Evolutionary conservation across 345 rosid genomes (phyloP), one percentile per base, ranked within the genome.

Genomic region (Camelina neglecta): DNA sequence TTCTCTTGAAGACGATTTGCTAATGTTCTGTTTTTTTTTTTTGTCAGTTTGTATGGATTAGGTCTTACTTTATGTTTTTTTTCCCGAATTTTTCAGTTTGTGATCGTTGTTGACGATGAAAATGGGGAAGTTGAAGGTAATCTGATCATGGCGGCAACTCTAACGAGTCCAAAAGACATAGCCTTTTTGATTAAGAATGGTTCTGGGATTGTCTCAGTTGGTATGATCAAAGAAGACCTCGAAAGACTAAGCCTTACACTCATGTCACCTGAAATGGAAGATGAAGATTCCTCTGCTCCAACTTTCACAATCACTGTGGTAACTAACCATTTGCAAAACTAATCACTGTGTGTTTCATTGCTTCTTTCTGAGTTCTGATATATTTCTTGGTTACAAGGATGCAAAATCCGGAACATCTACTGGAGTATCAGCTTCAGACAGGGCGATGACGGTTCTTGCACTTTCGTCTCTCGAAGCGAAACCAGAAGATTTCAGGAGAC

Each of bases 21-120:
- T 47, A 31, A 38, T 33, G 62, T 8, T 45, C 4, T 60, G 45
- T 60, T 69, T 60, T 69, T 50, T 51, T 50, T 39, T 1, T 1
- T 21, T 21, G 23, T 15, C 10, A 47, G 42, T 16, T 24, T 75
- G 53, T 57, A 12, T 36, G 1, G 49, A 33, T 60, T 60, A 5
- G 36, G 15, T 31, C 74, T 81, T 66, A 35, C 41, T 55, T 5
- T 16, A 18, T 68, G 60, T 13, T 21, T 21, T 21, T 21, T 21
- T 21, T 18, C 18, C 18, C 23, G 23, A 21, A 21, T 20, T 24
- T 48, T 72, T 77, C 79, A 91, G 98, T 85, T 93, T 89, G 90
- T 93, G 83, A 87, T 91, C 69, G 91, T 89, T 65, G 92, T 91
- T 75, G 98, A 89, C 41, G 97, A 91, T 85, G 98, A 93, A 71